Base-by-base conservation (phyloP, 2,329 filamentous ascomycete genomes). In the Paraphoma chrysanthemicola region DNA sequence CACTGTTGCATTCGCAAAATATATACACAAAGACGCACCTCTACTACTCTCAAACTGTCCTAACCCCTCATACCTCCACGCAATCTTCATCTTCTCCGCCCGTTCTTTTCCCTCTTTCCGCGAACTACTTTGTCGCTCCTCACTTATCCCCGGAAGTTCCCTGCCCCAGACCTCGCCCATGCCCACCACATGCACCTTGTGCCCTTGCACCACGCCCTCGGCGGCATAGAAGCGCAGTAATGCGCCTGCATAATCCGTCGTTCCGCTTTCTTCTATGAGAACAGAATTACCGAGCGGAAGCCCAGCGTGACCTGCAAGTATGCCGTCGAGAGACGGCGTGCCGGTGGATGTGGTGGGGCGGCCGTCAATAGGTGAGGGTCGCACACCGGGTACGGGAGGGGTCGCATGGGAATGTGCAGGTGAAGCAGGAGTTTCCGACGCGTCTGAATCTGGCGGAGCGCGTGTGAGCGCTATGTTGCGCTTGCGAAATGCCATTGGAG, bases 1-100 rank as follows among this genome's bases (percentile, higher is more conserved):
- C 23, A 23, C 23, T 23, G 60, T 59, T 47, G 49, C 54, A 71
- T 71, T 62, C 23, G 46, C 45, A 48, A 43, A 31, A 48, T 63
- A 65, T 59, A 59, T 66, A 51, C 57, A 69, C 62, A 64, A 5
- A 54, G 41, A 73, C 85, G 78, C 82, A 90, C 89, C 88, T 88
- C 87, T 84, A 69, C 79, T 80, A 63, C 82, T 83, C 42, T 87
- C 87, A 66, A 88, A 88, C 63, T 90, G 89, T 14, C 90, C 90
- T 51, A 98, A 78, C 33, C 88, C 86, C 77, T 98, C 93, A 79
- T 99, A 99, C 75, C 95, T 86, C 95, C 95, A 99, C 3, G 95
- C 95, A 80, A 99, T 99, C 80, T 97, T 98, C 95, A 99, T 98
- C 77, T 89, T 93, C 31, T 82, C 73, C 44, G 72, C 67, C 65